Percentiles rank a stretch among this genome's conserved stretches.
These are phyloP conservation scores for Coemansia aciculifera DNA, from an alignment of 192 early-diverging fungal genomes.

Conservation along the genomic window DNA sequence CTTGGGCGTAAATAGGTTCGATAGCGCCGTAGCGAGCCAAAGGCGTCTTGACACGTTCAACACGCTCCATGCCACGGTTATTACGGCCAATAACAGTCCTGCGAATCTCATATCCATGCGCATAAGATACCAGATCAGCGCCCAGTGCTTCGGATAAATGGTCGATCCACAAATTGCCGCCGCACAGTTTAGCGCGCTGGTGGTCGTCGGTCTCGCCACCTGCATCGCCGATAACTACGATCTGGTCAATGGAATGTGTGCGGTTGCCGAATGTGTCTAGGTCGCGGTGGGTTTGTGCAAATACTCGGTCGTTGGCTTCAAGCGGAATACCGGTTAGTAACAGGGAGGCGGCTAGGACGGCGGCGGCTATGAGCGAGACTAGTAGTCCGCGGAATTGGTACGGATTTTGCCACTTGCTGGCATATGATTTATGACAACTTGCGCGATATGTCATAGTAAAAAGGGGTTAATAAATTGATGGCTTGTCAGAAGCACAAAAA, in stretches of 20 bases:
- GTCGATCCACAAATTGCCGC: conserved; percentile 37
- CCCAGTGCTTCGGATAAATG: conserved; percentile 29
- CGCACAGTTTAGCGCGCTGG: conserved; percentile 23
- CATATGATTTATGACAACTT: background rate
- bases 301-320: conserved; percentile 11
- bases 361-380: background rate
- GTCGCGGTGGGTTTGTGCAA: conserved; percentile 10
- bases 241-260: conserved; percentile 13
- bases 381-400: background rate
- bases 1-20: conserved; percentile 5
- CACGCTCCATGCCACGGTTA: background rate
- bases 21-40: conserved; percentile 2
- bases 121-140: conserved; percentile 23
- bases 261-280: background rate
- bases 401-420: background rate
- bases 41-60: conserved; percentile 15
- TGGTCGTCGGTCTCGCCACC: conserved; percentile 21
- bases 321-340: conserved; percentile 1
- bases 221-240: conserved; percentile 28
- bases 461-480: background rate
- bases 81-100: background rate
- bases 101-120: conserved; percentile 21
- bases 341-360: conserved; percentile 8
- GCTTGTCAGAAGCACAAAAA: background rate
- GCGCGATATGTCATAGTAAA: background rate